These are phyloP conservation scores for Coemansia sp. DNA, from an alignment of 192 early-diverging fungal species.

Conservation along the genomic window DNA sequence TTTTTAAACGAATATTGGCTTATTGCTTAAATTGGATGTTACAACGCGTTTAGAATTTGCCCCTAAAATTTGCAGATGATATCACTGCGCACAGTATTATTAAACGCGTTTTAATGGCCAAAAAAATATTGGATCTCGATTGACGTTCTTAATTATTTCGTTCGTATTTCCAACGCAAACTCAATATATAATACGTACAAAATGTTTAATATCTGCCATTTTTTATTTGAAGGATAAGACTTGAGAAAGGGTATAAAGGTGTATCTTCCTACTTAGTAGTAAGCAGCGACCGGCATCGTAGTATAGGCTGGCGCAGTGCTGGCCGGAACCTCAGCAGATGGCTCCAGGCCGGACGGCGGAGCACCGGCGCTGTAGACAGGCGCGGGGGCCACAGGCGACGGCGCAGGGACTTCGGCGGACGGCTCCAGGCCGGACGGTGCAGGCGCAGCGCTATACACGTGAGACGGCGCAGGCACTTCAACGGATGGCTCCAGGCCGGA, in stretches of 20 bases:
- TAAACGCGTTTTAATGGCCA: too few species aligned
- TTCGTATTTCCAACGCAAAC: too few species aligned
- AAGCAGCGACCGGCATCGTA: conserved; percentile 9
- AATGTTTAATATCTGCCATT: too few species aligned
- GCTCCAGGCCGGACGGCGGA: not conserved
- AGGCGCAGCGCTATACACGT: conserved; percentile 6
- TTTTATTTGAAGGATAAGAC: not conserved
- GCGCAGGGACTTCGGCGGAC: conserved; percentile 17
- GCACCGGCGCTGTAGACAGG: not conserved
- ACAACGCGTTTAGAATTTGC: too few species aligned
- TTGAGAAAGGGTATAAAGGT: not conserved
- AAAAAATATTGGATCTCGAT: too few species aligned
- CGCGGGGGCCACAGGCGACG: not conserved
- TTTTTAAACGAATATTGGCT: too few species aligned
- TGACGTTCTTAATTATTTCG: too few species aligned
- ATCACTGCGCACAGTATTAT: too few species aligned
- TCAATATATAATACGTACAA: too few species aligned
- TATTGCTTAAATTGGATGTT: too few species aligned
- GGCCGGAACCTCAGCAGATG: conserved; percentile 1
- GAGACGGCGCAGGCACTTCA: not conserved
- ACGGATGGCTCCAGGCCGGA: conserved; percentile 10
- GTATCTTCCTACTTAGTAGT: not conserved
- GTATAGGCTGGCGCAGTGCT: conserved; percentile 19
- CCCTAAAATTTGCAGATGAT: too few species aligned
- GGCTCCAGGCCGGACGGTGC: conserved; percentile 3